Base-by-base conservation (phyloP, 768 basidiomycete genomes). In the Trichaptum fuscoviolaceum region DNA sequence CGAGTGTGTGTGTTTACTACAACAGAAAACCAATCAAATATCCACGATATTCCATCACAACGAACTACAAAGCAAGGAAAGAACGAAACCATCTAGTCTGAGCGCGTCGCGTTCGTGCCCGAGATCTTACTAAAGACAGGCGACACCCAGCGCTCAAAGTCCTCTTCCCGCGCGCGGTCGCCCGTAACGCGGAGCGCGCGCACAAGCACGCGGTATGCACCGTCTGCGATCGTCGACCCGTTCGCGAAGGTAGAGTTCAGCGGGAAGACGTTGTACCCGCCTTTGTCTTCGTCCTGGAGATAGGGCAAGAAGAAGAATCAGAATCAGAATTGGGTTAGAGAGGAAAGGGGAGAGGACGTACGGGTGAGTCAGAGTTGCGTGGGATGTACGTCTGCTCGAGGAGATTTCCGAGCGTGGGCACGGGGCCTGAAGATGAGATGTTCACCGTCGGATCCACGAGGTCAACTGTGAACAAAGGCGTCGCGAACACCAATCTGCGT, bases 361-460 rank as follows among this genome's bases (percentile, higher is more conserved):
- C 69, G 62, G 69, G 63, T 24, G 66, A 61, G 57, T 73, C 80
- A 27, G 73, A 83, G 71, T 83, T 84, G 58, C 87, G 79, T 10
- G 82, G 73, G 57, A 82, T 70, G 71, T 80, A 87, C 65, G 81
- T 78, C 15, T 78, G 70, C 65, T 85, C 81, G 35, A 75, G 77
- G 4, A 89, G 70, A 18, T 81, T 74, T 12, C 87, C 87, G 24
- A 87, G n/a, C 42, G 82, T 85, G 78, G 63, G 81, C 71, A 9
- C 80, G 79, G 24, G 73, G 74, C 7, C 81, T 77, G 76, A 84
- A 83, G 18, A 77, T 76, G 72, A 83, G 68, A 85, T 73, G 23
- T 78, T 74, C 70, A 80, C 77, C 67, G 78, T 69, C 1, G 81
- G 63, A 30, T 75, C 74, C 0, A 87, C 85, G 17, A 87, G 78